Conservation (phyloP, 2,329 filamentous ascomycete species). For the Pseudocercospora vitis region DNA sequence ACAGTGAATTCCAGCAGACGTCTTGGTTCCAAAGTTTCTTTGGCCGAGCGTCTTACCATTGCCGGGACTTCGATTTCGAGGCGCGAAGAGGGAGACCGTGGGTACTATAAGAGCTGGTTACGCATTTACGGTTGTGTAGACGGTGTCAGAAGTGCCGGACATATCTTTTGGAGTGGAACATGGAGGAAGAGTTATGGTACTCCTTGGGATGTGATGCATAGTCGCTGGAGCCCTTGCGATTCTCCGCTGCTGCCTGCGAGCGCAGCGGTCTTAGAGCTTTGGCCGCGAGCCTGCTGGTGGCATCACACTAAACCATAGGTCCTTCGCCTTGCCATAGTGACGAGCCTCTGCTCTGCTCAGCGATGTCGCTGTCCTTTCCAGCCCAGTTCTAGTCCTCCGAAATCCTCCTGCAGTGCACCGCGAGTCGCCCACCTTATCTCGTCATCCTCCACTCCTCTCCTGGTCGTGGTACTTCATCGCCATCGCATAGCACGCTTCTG, state of each 20-base stretch:
- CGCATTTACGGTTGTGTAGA: constrained; percentile 29
- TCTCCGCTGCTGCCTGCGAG: too few relatives aligned
- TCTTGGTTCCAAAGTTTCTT: constrained; percentile 17
- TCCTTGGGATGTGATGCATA: too few relatives aligned
- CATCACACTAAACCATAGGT: too few relatives aligned
- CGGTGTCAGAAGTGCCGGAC: constrained; percentile 33
- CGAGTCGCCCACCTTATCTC: background rate
- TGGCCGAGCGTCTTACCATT: constrained; percentile 14
- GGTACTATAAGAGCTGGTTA: constrained; percentile 34
- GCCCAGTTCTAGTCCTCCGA: too few relatives aligned
- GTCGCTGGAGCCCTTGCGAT: too few relatives aligned
- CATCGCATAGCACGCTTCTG: constrained; percentile 13
- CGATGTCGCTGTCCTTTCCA: too few relatives aligned
- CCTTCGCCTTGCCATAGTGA: too few relatives aligned
- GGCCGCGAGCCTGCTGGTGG: too few relatives aligned
- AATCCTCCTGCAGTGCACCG: too few relatives aligned
- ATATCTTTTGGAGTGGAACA: background rate
- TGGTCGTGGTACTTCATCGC: constrained; percentile 11
- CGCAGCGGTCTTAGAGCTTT: too few relatives aligned
- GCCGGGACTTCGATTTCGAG: constrained; percentile 30
- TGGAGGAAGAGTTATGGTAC: background rate
- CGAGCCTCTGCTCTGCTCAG: too few relatives aligned
- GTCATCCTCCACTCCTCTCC: constrained; percentile 8
- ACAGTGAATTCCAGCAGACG: constrained; percentile 25
- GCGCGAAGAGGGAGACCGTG: constrained; percentile 30